Base-by-base conservation (phyloP, 148 eudicot species). In the Silene conica region DNA sequence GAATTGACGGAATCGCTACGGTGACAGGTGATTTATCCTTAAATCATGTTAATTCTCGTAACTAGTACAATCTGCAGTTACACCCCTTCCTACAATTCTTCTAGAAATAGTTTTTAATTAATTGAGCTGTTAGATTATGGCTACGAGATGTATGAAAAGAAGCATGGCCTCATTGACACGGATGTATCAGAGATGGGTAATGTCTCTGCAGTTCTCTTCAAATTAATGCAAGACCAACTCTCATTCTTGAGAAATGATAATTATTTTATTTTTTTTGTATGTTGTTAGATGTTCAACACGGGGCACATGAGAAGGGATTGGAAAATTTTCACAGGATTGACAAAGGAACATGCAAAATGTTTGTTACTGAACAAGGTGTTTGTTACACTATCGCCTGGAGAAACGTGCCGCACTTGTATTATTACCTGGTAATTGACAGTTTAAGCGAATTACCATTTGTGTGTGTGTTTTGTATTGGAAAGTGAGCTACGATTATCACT, bases 381-480 rank as follows among this genome's bases (percentile, higher is more conserved):
- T 58, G 69, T 73, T 73, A 73, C 81, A 6, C 81, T 21, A 2
- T 78, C 23, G 68, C 61, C 0, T 78, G 77, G 76, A 73, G 73
- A 50, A 61, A 68, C 10, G 67, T 28, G 43, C 64, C 11, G n/a
- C 76, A 73, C 28, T 45, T 67, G 19, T 46, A 59, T 60, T 73
- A 68, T 48, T 78, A 78, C 76, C 62, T 73, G 81, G 81, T 78
- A 78, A 58, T 60, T 57, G n/a, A 57, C 1, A 9, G 15, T 28
- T 19, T 14, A 54, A 41, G 7, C 43, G 19, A 68, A 63, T 21
- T 9, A 22, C 13, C 0, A 1, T 38, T 38, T 38, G 43, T 1
- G 8, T 6, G 1, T 26, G 0, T 38, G 6, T 6, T 38, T 38
- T 8, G 6, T 38, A 38, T 38, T 38, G 43, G 43, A 38, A 38